A percentile compares a stretch with the other conserved stretches of the same genome.
Evolutionary conservation across 2,329 filamentous ascomycete species (phyloP).

Genomic region (Botrytis sinoallii): DNA sequence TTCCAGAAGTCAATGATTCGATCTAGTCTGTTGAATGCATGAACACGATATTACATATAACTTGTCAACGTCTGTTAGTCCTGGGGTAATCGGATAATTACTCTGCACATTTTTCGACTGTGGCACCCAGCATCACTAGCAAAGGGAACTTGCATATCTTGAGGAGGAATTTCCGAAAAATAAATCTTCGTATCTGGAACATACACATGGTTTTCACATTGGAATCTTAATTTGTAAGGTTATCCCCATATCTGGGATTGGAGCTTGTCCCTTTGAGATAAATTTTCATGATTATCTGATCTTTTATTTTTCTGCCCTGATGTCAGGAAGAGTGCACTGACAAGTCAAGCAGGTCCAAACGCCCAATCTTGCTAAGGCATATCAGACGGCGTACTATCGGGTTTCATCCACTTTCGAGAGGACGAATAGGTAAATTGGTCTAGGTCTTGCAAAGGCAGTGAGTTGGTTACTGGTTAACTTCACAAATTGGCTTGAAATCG

Average conservation of each 20-base stretch:
- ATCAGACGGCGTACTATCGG: slow-evolving; percentile 31
- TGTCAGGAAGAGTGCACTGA: slow-evolving; percentile 29
- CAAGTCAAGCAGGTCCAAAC: slow-evolving; percentile 25
- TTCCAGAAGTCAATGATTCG: slow-evolving; percentile 9
- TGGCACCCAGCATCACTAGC: slow-evolving; percentile 19
- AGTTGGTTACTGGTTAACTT: neutral
- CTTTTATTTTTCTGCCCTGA: slow-evolving; percentile 14
- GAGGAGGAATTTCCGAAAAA: slow-evolving; percentile 17
- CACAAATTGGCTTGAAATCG: neutral
- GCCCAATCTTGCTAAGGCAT: slow-evolving; percentile 31
- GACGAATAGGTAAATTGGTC: neutral
- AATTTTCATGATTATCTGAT: slow-evolving; percentile 12
- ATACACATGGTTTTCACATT: slow-evolving; percentile 15
- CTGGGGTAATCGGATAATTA: slow-evolving; percentile 29
- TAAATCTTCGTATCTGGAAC: neutral
- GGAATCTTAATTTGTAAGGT: slow-evolving; percentile 20
- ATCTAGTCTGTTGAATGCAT: slow-evolving; percentile 11
- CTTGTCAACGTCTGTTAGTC: slow-evolving; percentile 28
- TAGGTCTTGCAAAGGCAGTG: neutral
- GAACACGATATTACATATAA: slow-evolving; percentile 17
- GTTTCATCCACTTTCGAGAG: slow-evolving; percentile 28
- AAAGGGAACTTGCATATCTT: slow-evolving; percentile 27
- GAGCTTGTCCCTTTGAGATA: neutral
- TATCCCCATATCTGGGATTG: slow-evolving; percentile 2
- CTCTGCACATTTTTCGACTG: slow-evolving; percentile 24